Percentiles rank a stretch among this genome's conserved stretches.
These are phyloP conservation scores for Trichothecium sympodiale DNA, from an alignment of 2,329 filamentous ascomycete species.

Conservation along the genomic window DNA sequence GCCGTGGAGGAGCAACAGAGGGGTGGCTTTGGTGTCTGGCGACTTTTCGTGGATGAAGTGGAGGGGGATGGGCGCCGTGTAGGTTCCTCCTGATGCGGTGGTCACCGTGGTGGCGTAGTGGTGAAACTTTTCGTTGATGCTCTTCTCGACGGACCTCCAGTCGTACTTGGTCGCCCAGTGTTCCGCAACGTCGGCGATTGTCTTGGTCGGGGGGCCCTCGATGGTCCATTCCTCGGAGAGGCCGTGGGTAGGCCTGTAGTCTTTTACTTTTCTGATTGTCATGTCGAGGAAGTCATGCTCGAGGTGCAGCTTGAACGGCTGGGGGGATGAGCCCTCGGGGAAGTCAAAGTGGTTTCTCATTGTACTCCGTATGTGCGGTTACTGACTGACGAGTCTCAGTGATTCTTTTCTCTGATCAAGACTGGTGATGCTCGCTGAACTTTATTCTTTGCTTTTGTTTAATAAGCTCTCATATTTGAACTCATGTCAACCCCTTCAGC, in stretches of 20 bases:
- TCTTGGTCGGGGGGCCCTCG: conserved; percentile 3
- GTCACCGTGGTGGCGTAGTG: conserved; percentile 4
- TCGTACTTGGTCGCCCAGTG: conserved; percentile 6
- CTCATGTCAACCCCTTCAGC: too few relatives aligned
- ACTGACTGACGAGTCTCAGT: too few relatives aligned
- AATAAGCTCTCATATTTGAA: too few relatives aligned
- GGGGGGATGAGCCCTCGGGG: background rate
- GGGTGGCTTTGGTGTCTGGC: conserved; percentile 4
- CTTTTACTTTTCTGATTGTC: conserved; percentile 3
- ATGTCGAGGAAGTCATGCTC: conserved; percentile 3
- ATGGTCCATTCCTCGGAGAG: background rate
- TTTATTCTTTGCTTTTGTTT: too few relatives aligned
- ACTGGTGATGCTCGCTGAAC: too few relatives aligned
- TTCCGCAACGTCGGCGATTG: conserved; percentile 1
- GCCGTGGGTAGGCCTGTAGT: conserved; percentile 1
- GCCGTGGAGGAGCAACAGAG: conserved; percentile 7
- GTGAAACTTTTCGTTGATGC: conserved; percentile 3
- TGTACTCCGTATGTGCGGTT: too few relatives aligned
- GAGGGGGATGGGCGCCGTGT: conserved; percentile 6
- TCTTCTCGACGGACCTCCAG: conserved; percentile 2
- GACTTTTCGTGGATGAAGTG: conserved; percentile 9
- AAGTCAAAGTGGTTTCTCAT: background rate
- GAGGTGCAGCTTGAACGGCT: conserved; percentile 3
- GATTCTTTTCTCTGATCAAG: too few relatives aligned
- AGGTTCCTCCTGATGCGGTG: conserved; percentile 5